Evolutionary conservation across 805 yeast species (phyloP).

Genomic region (Candida sithepensis): DNA sequence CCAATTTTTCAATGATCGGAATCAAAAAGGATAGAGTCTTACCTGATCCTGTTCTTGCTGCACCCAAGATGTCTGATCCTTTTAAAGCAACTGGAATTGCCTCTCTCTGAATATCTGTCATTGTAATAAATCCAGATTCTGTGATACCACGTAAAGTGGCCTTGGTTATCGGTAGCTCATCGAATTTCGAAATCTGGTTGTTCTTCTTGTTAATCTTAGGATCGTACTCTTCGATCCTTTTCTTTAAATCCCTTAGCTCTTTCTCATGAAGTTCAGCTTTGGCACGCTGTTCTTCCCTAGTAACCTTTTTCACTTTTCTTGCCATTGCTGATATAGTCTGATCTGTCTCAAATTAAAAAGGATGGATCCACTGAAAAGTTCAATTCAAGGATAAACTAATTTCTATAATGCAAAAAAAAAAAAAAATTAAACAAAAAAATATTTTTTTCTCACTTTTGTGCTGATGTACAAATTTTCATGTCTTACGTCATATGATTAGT

Average conservation of each 20-base stretch:
- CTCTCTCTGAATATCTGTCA: constrained; percentile 84
- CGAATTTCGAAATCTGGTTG: constrained; percentile 47
- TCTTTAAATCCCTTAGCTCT: constrained; percentile 41
- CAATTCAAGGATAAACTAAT: too few species aligned
- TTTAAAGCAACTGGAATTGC: constrained; percentile 74
- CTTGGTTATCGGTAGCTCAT: constrained; percentile 72
- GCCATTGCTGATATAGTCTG: too few species aligned
- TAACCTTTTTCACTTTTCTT: constrained; percentile 24
- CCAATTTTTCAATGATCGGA: constrained; percentile 71
- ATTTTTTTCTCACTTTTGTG: too few species aligned
- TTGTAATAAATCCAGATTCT: constrained; percentile 69
- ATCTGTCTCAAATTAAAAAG: too few species aligned
- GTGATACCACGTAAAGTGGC: constrained; percentile 68
- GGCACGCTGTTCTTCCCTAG: constrained; percentile 28
- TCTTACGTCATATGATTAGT: too few species aligned
- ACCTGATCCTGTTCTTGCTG: constrained; percentile 90
- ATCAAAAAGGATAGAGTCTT: constrained; percentile 83
- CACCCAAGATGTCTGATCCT: constrained; percentile 78
- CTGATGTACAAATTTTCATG: too few species aligned
- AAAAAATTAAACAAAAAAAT: too few species aligned
- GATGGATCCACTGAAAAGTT: too few species aligned
- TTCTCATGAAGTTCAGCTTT: constrained; percentile 30
- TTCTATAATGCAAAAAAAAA: too few species aligned
- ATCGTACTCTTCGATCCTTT: constrained; percentile 53
- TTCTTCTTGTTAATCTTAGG: constrained; percentile 30